Evolutionary conservation across 2,329 filamentous ascomycete species (phyloP).

Genomic region (Nemania sp.): DNA sequence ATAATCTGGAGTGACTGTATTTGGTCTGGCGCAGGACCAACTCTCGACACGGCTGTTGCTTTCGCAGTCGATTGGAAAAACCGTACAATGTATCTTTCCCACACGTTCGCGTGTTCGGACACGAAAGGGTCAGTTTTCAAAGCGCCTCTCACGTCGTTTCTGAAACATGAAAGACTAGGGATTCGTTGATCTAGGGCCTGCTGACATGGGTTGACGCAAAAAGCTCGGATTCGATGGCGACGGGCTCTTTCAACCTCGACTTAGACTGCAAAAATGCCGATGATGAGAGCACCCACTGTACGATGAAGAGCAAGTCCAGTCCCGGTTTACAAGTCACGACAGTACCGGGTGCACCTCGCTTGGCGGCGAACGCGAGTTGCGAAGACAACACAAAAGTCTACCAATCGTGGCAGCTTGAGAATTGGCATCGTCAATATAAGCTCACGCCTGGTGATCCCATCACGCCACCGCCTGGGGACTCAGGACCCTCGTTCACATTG

Average conservation of each 20-base stretch:
- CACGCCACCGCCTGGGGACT: conserved; percentile 42
- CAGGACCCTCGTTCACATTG: conserved; percentile 51
- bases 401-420: conserved; percentile 52
- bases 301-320: conserved; percentile 36
- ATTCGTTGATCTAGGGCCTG: background rate
- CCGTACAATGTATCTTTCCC: conserved; percentile 51
- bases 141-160: background rate
- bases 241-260: conserved; percentile 47
- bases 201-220: background rate
- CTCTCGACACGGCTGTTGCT: conserved; percentile 50
- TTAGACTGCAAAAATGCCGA: conserved; percentile 47
- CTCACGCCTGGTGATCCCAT: conserved; percentile 44
- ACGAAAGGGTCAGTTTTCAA: conserved; percentile 41
- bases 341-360: conserved; percentile 29
- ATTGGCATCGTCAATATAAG: conserved; percentile 49
- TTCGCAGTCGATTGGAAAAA: conserved; percentile 53
- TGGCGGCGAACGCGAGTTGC: conserved; percentile 40
- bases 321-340: conserved; percentile 43
- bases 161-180: background rate
- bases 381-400: conserved; percentile 45
- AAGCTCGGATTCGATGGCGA: conserved; percentile 49
- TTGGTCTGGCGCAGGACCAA: conserved; percentile 51
- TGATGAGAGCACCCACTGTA: conserved; percentile 44
- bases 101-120: conserved; percentile 53
- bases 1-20: conserved; percentile 55